Percentiles rank a stretch among this genome's conserved stretches.
Conservation (phyloP, 2,329 filamentous ascomycete genomes). For the Trichophyton schoenleinii region DNA sequence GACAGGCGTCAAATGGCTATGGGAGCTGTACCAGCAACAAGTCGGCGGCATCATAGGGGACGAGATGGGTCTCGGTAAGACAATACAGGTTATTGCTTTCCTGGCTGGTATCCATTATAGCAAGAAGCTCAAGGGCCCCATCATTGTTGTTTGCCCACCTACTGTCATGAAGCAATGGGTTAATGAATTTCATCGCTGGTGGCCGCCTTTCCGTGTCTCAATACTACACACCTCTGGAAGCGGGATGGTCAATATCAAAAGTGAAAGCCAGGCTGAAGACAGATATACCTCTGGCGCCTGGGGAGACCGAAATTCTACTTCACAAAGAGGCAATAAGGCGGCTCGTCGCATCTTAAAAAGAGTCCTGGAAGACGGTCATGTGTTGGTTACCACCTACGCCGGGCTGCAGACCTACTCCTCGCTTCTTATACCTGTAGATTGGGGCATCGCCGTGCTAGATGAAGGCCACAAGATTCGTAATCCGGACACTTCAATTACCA, state of each 20-base stretch:
- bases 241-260: conserved; percentile 74
- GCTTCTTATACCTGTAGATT: conserved; percentile 67
- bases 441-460: conserved; percentile 88
- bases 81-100: conserved; percentile 67
- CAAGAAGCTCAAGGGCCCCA: conserved; percentile 66
- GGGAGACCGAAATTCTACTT: conserved; percentile 30
- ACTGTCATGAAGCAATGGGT: conserved; percentile 97
- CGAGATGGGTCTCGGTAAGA: conserved; percentile 98
- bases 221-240: conserved; percentile 92
- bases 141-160: conserved; percentile 84
- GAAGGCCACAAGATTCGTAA: conserved; percentile 98
- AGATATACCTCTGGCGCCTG: conserved; percentile 47
- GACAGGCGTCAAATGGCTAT: conserved; percentile 91
- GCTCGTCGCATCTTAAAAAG: conserved; percentile 71
- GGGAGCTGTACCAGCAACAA: conserved; percentile 76
- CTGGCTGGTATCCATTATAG: conserved; percentile 88
- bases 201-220: conserved; percentile 93
- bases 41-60: conserved; percentile 93
- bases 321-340: conserved; percentile 44
- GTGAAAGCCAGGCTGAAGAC: conserved; percentile 50
- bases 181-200: conserved; percentile 96
- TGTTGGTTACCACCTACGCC: conserved; percentile 89
- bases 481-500: conserved; percentile 85
- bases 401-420: conserved; percentile 88
- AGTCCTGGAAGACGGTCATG: conserved; percentile 73